Percentiles rank a stretch among this genome's conserved stretches.
These are phyloP conservation scores for Cutaneotrichosporon sp. DNA, from an alignment of 1,284 basidiomycete genomes.

Conservation along the genomic window DNA sequence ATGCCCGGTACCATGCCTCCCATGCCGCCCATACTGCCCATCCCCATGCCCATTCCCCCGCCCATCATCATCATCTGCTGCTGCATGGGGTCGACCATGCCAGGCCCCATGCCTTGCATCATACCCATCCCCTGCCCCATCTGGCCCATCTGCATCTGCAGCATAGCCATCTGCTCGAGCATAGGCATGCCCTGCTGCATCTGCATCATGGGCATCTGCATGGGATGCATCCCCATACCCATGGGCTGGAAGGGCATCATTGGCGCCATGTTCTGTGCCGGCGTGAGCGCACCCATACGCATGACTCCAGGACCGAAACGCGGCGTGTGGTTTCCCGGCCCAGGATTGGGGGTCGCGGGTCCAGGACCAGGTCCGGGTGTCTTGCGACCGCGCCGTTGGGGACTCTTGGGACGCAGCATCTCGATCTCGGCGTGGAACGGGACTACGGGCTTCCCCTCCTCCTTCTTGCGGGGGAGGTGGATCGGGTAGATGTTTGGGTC, in stretches of 20 bases:
- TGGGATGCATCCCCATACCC: slow-evolving; percentile 7
- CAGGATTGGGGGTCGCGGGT: not conserved
- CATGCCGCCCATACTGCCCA: slow-evolving; percentile 55
- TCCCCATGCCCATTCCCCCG: slow-evolving; percentile 24
- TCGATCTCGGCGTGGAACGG: slow-evolving; percentile 64
- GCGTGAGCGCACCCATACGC: slow-evolving; percentile 13
- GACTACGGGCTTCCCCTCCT: slow-evolving; percentile 33
- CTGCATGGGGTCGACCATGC: not conserved
- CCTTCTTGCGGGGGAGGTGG: slow-evolving; percentile 29
- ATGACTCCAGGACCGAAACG: slow-evolving; percentile 7
- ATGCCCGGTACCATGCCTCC: slow-evolving; percentile 14
- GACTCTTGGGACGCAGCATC: slow-evolving; percentile 80
- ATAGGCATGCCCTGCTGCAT: not conserved
- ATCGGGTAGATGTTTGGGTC: slow-evolving; percentile 60
- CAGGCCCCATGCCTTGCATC: not conserved
- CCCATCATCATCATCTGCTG: slow-evolving; percentile 8
- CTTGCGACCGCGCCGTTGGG: slow-evolving; percentile 44
- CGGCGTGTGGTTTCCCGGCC: slow-evolving; percentile 1
- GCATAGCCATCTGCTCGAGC: slow-evolving; percentile 10
- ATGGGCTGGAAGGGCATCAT: not conserved
- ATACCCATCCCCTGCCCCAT: slow-evolving; percentile 15
- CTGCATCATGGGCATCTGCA: slow-evolving; percentile 3
- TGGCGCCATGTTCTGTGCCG: slow-evolving; percentile 2
- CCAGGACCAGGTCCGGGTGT: slow-evolving; percentile 4
- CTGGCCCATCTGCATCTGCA: slow-evolving; percentile 9